Evolutionary conservation across 78 protist genomes (phyloP), one percentile per base, ranked within the genome.

Genomic region (Mastigamoeba balamuthi): DNA sequence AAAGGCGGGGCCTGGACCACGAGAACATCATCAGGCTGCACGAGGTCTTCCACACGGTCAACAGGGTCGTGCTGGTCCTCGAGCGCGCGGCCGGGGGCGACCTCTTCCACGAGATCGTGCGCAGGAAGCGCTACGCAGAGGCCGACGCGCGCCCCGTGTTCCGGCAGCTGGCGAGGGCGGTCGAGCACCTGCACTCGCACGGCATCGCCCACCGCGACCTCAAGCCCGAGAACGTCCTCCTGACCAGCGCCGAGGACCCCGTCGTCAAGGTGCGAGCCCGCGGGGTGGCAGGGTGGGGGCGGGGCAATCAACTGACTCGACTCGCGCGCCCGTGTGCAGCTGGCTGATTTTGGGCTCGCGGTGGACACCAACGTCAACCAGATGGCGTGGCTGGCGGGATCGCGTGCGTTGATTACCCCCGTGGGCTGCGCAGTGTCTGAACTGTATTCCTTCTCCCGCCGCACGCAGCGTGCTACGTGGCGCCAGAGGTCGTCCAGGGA

Each of bases 181-280:
- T 92, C 9, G 84, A 71, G 8, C 88, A 92, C 65, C 69, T 91
- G 71, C 96, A 93, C 85, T 69, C 63, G 1, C 48, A 66, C 41
- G 91, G 95, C 41, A 86, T 93, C 39, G 81, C 86, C 33, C 96
- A 93, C 40, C 80, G 96, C 39, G 94, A 89, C 67, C 72, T 88
- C 42, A 90, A 93, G 64, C 81, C 78, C 40, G 77, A 77, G 41
- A 77, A 77, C 52, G 17, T 84, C 7, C 38, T 76, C n/a, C n/a
- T n/a, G n/a, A n/a, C n/a, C n/a, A n/a, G n/a, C n/a, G n/a, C n/a
- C n/a, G n/a, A n/a, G n/a, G n/a, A n/a, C n/a, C n/a, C n/a, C n/a
- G n/a, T n/a, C n/a, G n/a, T n/a, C n/a, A n/a, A n/a, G n/a, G n/a
- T n/a, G n/a, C n/a, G n/a, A n/a, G n/a, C n/a, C n/a, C n/a, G n/a